A percentile compares a stretch with the other conserved stretches of the same genome.
phyloP scores from a whole-genome alignment of 805 yeast genomes.

The Hanseniaspora clermontiae region DNA sequence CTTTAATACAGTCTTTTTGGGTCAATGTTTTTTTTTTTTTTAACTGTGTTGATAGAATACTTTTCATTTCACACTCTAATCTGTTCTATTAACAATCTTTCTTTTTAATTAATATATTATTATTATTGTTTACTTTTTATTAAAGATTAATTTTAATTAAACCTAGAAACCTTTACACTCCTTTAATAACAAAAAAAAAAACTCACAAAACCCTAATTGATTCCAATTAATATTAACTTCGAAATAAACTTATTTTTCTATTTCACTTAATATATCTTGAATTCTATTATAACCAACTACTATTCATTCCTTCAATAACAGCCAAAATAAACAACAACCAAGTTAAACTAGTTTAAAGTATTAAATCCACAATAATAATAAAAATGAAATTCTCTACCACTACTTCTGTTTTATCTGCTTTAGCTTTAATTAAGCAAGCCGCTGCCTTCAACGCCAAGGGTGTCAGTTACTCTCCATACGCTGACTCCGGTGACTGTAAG shows the following conservation, averaged over 20 bases:
- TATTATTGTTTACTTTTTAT: not conserved
- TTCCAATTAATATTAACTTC: not conserved
- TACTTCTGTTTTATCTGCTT: constrained; percentile 26
- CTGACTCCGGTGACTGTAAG: constrained; percentile 57
- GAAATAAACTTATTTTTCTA: not conserved
- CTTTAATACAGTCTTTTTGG: too few species aligned
- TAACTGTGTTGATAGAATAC: too few species aligned
- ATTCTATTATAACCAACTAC: constrained; percentile 13
- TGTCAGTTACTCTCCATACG: constrained; percentile 73
- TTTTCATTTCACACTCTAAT: too few species aligned
- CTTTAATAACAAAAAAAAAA: not conserved
- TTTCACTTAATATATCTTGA: not conserved
- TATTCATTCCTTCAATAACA: constrained; percentile 7
- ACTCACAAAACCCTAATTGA: not conserved
- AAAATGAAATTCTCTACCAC: constrained; percentile 18
- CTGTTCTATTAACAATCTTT: too few species aligned
- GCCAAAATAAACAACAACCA: constrained; percentile 16
- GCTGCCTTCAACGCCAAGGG: constrained; percentile 36
- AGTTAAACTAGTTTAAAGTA: constrained; percentile 30
- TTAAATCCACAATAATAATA: constrained; percentile 1
- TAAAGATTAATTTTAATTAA: not conserved
- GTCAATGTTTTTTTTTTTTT: too few species aligned
- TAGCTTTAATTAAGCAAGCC: constrained; percentile 27
- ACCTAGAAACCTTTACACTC: constrained; percentile 15
- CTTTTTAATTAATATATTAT: too few species aligned